phyloP scores from a whole-genome alignment of 495 filamentous ascomycete species.

The Cryomyces minteri region DNA sequence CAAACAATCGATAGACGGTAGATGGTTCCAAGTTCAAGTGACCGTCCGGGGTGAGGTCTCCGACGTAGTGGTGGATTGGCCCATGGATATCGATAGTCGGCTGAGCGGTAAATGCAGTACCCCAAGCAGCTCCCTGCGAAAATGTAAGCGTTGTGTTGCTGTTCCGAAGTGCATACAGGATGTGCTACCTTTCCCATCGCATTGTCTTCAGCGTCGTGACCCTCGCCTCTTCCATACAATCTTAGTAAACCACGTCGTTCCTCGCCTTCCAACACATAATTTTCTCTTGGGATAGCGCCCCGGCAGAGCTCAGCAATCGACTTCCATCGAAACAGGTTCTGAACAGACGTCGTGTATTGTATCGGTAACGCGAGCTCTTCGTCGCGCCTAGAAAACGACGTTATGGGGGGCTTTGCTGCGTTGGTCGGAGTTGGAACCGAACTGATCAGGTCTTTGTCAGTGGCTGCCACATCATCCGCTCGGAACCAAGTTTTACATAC shows the following conservation, averaged over 20 bases:
- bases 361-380: conserved; percentile 30
- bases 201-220: conserved; percentile 27
- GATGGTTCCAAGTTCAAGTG: conserved; percentile 42
- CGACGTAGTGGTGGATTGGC: conserved; percentile 9
- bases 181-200: conserved; percentile 8
- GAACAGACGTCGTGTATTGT: conserved; percentile 68
- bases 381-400: too few relatives aligned
- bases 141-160: conserved; percentile 10
- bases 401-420: too few relatives aligned
- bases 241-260: conserved; percentile 61
- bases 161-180: conserved; percentile 11
- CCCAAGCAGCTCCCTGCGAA: conserved; percentile 19
- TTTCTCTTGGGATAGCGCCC: conserved; percentile 23
- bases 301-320: conserved; percentile 31
- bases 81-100: conserved; percentile 5
- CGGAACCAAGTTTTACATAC: not conserved
- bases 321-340: conserved; percentile 47
- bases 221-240: conserved; percentile 65
- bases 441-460: not conserved
- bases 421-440: too few relatives aligned
- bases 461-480: too few relatives aligned
- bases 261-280: conserved; percentile 61
- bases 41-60: conserved; percentile 39
- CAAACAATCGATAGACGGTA: conserved; percentile 42
- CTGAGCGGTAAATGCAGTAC: conserved; percentile 14